A percentile compares a stretch with the other conserved stretches of the same genome.
Conservation (phyloP, 768 basidiomycete species). For the Sistotremastrum niveocremeum region DNA sequence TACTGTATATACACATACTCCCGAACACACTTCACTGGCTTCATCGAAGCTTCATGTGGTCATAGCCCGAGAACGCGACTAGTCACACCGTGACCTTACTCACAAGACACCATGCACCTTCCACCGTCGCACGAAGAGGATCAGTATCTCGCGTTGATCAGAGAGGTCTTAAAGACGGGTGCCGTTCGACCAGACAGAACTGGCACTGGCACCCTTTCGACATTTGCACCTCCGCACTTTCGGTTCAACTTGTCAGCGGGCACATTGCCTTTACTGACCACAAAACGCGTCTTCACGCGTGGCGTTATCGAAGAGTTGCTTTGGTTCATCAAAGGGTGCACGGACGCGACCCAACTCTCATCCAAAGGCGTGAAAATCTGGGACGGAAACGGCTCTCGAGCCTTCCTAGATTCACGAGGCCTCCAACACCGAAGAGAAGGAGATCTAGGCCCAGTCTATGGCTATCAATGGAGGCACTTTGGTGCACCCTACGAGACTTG, state of each 20-base stretch:
- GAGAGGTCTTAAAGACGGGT: conserved; percentile 59
- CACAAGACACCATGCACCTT: no score
- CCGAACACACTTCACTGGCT: no score
- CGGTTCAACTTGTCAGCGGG: conserved; percentile 74
- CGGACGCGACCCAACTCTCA: conserved; percentile 64
- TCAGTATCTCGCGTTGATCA: conserved; percentile 80
- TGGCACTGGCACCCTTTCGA: conserved; percentile 82
- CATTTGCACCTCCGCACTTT: conserved; percentile 84
- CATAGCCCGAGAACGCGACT: no score
- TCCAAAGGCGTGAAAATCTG: conserved; percentile 88
- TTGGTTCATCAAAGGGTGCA: conserved; percentile 83
- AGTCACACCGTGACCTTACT: no score
- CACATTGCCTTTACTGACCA: conserved; percentile 81
- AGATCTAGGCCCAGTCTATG: conserved; percentile 93
- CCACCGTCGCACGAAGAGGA: conserved; percentile 54
- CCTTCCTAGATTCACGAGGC: conserved; percentile 75
- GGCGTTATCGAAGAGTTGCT: conserved; percentile 89
- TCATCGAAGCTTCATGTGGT: no score
- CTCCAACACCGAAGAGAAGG: conserved; percentile 77
- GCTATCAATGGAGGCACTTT: conserved; percentile 95
- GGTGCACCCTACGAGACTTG: conserved; percentile 72
- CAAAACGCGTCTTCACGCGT: conserved; percentile 85
- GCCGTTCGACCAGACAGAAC: conserved; percentile 81
- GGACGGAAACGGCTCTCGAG: conserved; percentile 90
- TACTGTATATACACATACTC: neutral